These are phyloP conservation scores for Trapa bicornis DNA, from an alignment of 345 rosid genomes.

Conservation along the genomic window DNA sequence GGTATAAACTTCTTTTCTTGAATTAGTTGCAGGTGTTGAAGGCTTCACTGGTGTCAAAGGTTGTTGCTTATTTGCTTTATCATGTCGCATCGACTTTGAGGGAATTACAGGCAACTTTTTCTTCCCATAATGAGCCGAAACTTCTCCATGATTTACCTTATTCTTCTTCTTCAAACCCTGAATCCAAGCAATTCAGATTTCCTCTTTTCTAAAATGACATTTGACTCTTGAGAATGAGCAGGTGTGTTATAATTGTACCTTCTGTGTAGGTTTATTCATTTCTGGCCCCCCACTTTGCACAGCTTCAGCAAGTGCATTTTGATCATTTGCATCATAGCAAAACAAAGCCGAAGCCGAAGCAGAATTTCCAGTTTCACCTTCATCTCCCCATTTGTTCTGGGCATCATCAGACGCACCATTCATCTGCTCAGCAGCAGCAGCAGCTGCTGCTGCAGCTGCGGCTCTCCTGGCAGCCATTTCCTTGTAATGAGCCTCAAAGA, in stretches of 20 bases:
- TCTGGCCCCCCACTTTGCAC: slow-evolving; percentile 7
- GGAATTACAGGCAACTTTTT: slow-evolving; percentile 18
- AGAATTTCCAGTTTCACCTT: neutral
- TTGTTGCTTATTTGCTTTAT: slow-evolving; percentile 7
- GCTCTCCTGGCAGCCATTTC: slow-evolving; percentile 31
- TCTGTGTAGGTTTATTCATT: slow-evolving; percentile 12
- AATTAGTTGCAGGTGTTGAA: slow-evolving; percentile 7
- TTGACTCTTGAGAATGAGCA: neutral
- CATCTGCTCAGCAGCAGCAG: slow-evolving; percentile 23
- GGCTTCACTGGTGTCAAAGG: slow-evolving; percentile 16
- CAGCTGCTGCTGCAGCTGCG: slow-evolving; percentile 16
- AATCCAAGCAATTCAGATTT: neutral
- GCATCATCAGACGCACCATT: slow-evolving; percentile 9
- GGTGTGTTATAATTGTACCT: slow-evolving; percentile 1
- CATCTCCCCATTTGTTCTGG: neutral
- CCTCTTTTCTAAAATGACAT: too few relatives aligned
- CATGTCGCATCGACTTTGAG: slow-evolving; percentile 6
- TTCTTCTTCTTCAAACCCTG: slow-evolving; percentile 9
- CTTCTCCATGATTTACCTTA: slow-evolving; percentile 3
- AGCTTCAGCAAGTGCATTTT: slow-evolving; percentile 6
- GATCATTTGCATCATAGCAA: neutral
- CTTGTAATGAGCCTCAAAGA: slow-evolving; percentile 39
- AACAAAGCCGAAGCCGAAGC: neutral
- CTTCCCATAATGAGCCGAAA: slow-evolving; percentile 3
- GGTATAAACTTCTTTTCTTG: slow-evolving; percentile 15